Conservation (phyloP, 2,329 filamentous ascomycete genomes). For the Colletotrichum spinosum region DNA sequence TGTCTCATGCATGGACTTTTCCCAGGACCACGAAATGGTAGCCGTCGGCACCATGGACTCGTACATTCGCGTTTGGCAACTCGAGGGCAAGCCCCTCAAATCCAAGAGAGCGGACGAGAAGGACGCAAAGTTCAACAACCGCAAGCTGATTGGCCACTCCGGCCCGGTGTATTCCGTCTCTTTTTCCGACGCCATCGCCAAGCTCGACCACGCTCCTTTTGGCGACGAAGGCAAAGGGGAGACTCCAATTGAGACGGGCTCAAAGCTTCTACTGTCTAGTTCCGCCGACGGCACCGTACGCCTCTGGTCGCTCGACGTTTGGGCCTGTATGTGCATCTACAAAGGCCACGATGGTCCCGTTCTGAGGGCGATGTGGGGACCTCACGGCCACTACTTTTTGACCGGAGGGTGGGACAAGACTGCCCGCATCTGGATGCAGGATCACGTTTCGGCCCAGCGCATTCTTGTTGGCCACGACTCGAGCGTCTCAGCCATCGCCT, state of each 20-base stretch:
- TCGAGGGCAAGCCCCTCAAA: conserved; percentile 85
- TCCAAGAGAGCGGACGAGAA: conserved; percentile 72
- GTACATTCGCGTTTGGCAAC: conserved; percentile 93
- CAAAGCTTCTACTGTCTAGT: conserved; percentile 86
- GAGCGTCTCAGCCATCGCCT: conserved; percentile 89
- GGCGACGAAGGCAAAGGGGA: conserved; percentile 59
- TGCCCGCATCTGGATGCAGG: conserved; percentile 90
- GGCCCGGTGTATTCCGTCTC: conserved; percentile 90
- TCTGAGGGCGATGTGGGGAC: conserved; percentile 89
- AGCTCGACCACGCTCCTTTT: conserved; percentile 61
- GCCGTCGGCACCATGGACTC: conserved; percentile 93
- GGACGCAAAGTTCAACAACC: conserved; percentile 70
- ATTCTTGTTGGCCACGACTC: conserved; percentile 94
- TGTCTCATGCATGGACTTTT: conserved; percentile 95
- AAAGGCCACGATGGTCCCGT: conserved; percentile 92
- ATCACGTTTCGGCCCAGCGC: conserved; percentile 89
- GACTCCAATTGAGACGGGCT: conserved; percentile 61
- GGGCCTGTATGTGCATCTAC: conserved; percentile 93
- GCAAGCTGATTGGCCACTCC: conserved; percentile 87
- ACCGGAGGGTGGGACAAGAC: conserved; percentile 91
- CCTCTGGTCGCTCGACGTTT: conserved; percentile 92
- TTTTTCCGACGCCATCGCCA: conserved; percentile 80
- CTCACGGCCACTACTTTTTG: conserved; percentile 94
- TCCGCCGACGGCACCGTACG: conserved; percentile 90
- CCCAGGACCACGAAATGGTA: conserved; percentile 87